Conservation (phyloP, 371 early-diverging fungal genomes). For the Gilbertella persicaria region DNA sequence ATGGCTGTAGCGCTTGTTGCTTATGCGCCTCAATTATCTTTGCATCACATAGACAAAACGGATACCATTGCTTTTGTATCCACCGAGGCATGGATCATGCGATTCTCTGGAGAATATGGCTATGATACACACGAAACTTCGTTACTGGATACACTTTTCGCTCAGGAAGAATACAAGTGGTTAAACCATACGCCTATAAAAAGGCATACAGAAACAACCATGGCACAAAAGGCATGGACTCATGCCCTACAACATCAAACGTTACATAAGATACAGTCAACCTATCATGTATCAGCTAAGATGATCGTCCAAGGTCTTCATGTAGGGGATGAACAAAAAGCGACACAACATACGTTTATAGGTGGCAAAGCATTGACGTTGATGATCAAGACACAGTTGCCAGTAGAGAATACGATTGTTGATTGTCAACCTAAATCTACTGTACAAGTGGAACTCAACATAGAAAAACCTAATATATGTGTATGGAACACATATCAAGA, state of each 20-base stretch:
- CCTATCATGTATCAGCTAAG: constrained; percentile 7
- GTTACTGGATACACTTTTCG: constrained; percentile 14
- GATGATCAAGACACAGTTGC: too few species aligned
- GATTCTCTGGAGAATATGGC: constrained; percentile 17
- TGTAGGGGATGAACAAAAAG: constrained; percentile 1
- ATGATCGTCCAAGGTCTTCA: constrained; percentile 1
- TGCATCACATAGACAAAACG: not conserved
- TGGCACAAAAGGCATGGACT: too few species aligned
- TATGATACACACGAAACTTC: too few species aligned
- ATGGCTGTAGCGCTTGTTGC: constrained; percentile 4
- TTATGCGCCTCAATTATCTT: constrained; percentile 1
- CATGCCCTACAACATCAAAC: not conserved
- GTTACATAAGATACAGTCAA: not conserved
- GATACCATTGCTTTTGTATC: not conserved
- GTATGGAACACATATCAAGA: too few species aligned
- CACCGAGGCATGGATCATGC: constrained; percentile 6
- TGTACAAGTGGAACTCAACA: too few species aligned
- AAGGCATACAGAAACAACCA: not conserved
- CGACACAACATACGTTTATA: not conserved
- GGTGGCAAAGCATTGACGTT: too few species aligned
- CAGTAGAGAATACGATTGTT: too few species aligned
- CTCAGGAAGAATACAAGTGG: constrained; percentile 25
- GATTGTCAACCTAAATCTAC: too few species aligned
- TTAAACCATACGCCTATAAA: not conserved
- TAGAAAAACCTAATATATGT: too few species aligned